Base-by-base conservation (phyloP, 2,329 filamentous ascomycete genomes). In the Pestalotiopsis fici region DNA sequence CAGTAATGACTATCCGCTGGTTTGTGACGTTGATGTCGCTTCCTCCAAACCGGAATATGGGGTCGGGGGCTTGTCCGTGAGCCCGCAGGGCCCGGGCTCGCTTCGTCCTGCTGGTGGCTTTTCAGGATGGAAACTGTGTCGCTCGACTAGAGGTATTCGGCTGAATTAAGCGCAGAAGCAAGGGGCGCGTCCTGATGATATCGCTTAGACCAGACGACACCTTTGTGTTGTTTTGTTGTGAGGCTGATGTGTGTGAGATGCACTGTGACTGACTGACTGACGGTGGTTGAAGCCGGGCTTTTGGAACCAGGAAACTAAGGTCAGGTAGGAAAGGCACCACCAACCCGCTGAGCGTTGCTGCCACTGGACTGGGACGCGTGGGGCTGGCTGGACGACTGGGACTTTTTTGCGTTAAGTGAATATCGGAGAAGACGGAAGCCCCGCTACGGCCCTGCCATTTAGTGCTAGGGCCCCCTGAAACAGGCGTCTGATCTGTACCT, bases 391-490 rank as follows among this genome's bases (percentile, higher is more conserved):
- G 31, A 11, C 31, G 31, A 35, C 31, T 57, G 23, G 55, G 21
- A 18, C 27, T 21, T 27, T 50, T 50, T 50, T 23, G 43, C n/a
- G 12, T 60, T 60, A 60, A 37, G 57, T 60, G 57, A 60, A 60
- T 60, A 60, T 60, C 28, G 28, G 57, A 31, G n/a, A 60, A 60
- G 57, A 60, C n/a, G 25, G 28, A 27, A 60, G 13, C 31, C 28
- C 57, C 28, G 57, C 57, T 35, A 37, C 57, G 27, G 9, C n/a
- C 13, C 28, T 60, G 57, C 18, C 5, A 21, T 35, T 60, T 60
- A 60, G 57, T 60, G 57, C 57, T 60, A 21, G 28, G 57, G 27
- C n/a, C 57, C 28, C 57, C 57, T 60, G 57, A 60, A 60, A 60
- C 57, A 60, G 28, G 15, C 57, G 27, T 50, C 43, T 50, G 43